Percentiles rank a stretch among this genome's conserved stretches.
Evolutionary conservation across 1,284 basidiomycete species (phyloP).

Genomic region (Singerocomus inundabilis): DNA sequence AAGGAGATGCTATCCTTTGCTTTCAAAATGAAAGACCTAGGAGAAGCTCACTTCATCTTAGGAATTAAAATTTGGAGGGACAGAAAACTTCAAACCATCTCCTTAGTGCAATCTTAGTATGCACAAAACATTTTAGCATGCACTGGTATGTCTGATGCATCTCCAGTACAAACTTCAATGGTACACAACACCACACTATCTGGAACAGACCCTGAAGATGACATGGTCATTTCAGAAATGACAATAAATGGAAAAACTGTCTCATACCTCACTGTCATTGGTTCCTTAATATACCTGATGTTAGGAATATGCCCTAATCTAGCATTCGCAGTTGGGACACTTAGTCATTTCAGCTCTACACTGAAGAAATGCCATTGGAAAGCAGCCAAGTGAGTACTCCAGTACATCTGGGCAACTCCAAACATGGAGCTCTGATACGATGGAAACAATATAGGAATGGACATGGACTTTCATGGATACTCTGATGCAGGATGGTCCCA

Average conservation of each 20-base stretch:
- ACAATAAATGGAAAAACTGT: not conserved
- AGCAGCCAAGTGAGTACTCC: not conserved
- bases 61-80: slow-evolving; percentile 3
- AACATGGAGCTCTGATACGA: not conserved
- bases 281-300: not conserved
- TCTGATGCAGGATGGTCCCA: slow-evolving; percentile 1
- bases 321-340: not conserved
- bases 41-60: not conserved
- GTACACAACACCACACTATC: not conserved
- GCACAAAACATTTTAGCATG: not conserved
- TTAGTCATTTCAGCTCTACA: not conserved
- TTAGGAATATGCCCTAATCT: slow-evolving; percentile 3
- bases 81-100: not conserved
- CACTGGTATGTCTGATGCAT: not conserved
- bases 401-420: not conserved
- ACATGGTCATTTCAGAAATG: not conserved
- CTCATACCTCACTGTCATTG: not conserved
- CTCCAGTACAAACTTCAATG: slow-evolving; percentile 1
- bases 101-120: slow-evolving; percentile 4
- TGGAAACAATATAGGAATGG: not conserved
- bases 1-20: not conserved
- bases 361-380: not conserved
- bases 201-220: not conserved
- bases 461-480: slow-evolving; percentile 11
- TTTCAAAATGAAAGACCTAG: not conserved